Percentiles rank a stretch among this genome's conserved stretches.
Conservation (phyloP, 345 rosid genomes). For the Eucalyptus cladocalyx region DNA sequence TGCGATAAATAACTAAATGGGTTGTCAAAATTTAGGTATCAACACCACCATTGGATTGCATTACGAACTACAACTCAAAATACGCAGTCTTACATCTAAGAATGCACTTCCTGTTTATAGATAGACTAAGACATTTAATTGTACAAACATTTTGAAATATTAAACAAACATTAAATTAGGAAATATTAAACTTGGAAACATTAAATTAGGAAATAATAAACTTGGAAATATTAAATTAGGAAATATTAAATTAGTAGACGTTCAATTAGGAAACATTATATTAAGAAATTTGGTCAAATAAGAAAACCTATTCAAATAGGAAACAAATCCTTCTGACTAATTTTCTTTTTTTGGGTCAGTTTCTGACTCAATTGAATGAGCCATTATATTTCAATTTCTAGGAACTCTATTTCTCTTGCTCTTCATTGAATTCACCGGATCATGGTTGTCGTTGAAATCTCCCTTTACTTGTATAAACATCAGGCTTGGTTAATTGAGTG, state of each 20-base stretch:
- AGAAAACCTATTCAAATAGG: background rate
- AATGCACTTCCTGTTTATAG: background rate
- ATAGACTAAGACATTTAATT: background rate
- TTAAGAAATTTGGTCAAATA: background rate
- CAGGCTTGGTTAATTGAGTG: background rate
- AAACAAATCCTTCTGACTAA: background rate
- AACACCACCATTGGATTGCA: too few relatives aligned
- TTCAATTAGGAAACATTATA: background rate
- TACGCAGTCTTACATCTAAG: too few relatives aligned
- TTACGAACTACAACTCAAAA: background rate
- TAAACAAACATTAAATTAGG: too few relatives aligned
- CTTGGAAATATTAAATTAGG: background rate
- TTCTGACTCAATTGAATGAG: background rate
- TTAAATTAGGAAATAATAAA: too few relatives aligned
- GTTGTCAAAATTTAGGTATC: too few relatives aligned
- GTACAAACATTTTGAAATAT: too few relatives aligned
- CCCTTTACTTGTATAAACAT: background rate
- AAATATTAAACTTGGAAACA: too few relatives aligned
- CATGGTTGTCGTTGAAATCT: background rate
- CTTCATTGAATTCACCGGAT: background rate
- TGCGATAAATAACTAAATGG: too few relatives aligned
- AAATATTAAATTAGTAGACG: background rate
- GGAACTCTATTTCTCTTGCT: background rate
- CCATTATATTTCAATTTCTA: background rate
- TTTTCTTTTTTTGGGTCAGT: too few relatives aligned